A percentile compares a stretch with the other conserved stretches of the same genome.
phyloP scores from a whole-genome alignment of 345 rosid genomes.

The Salix brachista region DNA sequence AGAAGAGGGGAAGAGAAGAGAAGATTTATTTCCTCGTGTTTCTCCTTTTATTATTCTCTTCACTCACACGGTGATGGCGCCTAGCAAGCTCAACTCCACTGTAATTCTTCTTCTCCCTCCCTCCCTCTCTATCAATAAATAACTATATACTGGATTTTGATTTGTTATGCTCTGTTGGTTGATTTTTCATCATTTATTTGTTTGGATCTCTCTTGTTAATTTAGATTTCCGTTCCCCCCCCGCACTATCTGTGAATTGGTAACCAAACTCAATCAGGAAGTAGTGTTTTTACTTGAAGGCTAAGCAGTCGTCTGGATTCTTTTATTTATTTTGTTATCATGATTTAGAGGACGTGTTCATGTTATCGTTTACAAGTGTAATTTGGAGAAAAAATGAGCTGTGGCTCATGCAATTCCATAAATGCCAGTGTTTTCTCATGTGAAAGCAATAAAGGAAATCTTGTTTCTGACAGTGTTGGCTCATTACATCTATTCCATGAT shows the following conservation, averaged over 20 bases:
- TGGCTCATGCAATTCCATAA: background rate
- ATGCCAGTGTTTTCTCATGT: background rate
- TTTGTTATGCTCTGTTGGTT: background rate
- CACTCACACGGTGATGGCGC: constrained; percentile 41
- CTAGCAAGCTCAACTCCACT: constrained; percentile 42
- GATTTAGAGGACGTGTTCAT: background rate
- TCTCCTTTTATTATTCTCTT: background rate
- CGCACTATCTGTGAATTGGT: background rate
- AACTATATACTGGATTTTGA: background rate
- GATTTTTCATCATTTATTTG: background rate
- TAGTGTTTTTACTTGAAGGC: background rate
- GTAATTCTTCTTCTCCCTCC: constrained; percentile 30
- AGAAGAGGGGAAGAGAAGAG: background rate
- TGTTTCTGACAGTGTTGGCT: background rate
- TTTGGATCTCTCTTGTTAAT: background rate
- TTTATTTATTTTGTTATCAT: background rate
- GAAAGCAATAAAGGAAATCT: background rate
- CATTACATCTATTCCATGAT: background rate
- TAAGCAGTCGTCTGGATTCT: background rate
- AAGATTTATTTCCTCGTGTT: background rate
- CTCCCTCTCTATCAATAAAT: background rate
- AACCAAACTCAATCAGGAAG: background rate
- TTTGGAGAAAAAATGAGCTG: background rate
- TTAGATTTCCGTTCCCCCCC: background rate
- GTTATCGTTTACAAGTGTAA: background rate